Base-by-base conservation (phyloP, 2,329 filamentous ascomycete genomes). In the Passalora sequoiae region DNA sequence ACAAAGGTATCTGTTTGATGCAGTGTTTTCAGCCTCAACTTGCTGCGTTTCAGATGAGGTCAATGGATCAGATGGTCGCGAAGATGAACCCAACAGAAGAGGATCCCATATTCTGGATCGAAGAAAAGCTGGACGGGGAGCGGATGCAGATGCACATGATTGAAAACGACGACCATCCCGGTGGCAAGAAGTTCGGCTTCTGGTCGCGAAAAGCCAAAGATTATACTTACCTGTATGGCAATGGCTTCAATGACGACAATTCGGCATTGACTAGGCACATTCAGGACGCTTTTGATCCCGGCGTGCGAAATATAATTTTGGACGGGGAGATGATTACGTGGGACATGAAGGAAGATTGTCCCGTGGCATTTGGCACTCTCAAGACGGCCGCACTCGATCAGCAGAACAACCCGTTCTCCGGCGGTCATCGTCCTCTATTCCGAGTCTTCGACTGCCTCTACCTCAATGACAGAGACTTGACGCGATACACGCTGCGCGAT, bases 311-410 rank as follows among this genome's bases (percentile, higher is more conserved):
- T 60, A 75, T 95, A 52, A 95, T 98, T 38, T 74, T 98, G 0
- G 92, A 98, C 58, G 92, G 92, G 7, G 92, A 98, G 64, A 98
- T 98, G 92, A 89, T 98, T 45, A 95, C 89, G 0, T 98, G 92
- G 92, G 88, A 97, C 60, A 86, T 89, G 48, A 80, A 83, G 32
- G 74, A 85, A 38, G 85, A 95, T 67, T 84, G 84, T 43, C 85
- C 92, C 40, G 84, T 94, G 12, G 81, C 84, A 0, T 98, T 98
- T 63, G 92, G 92, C 6, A 94, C 87, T 0, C 74, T 98, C 37
- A 98, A 98, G 67, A 91, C 88, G 1, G 91, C 89, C 0, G 91
- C 91, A 0, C 67, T 94, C 22, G 76, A 82, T 0, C 86, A 91
- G 57, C 83, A 89, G 59, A 78, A 81, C 49, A 88, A 89, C 50